Evolutionary conservation across 371 early-diverging fungal genomes (phyloP).

Genomic region (Syncephalis fuscata): DNA sequence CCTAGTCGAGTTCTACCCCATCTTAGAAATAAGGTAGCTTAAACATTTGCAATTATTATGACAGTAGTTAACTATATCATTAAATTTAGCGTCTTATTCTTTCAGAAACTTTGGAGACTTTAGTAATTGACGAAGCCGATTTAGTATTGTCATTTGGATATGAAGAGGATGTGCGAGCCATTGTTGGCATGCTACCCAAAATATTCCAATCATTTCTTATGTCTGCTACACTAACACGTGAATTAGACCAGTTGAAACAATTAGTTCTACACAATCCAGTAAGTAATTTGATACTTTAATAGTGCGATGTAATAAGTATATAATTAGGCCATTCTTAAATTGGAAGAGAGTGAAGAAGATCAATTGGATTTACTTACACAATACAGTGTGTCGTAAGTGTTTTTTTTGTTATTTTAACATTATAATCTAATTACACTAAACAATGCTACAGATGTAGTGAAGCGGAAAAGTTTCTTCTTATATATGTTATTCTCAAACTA

Average conservation of each 20-base stretch:
- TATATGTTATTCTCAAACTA: constrained; percentile 81
- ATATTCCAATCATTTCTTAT: constrained; percentile 78
- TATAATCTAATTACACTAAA: constrained; percentile 9
- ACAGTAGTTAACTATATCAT: too few species aligned
- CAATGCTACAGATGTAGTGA: constrained; percentile 49
- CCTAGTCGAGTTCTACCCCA: constrained; percentile 25
- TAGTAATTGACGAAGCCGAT: constrained; percentile 94
- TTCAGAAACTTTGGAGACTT: constrained; percentile 42
- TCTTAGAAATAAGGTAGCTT: background rate
- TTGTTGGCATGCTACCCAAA: constrained; percentile 52
- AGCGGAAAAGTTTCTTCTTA: constrained; percentile 74
- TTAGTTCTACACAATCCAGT: constrained; percentile 66
- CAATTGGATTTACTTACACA: constrained; percentile 42
- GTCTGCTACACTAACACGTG: constrained; percentile 74
- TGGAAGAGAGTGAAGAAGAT: constrained; percentile 61
- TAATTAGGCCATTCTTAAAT: constrained; percentile 39
- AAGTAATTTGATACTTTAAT: background rate
- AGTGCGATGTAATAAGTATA: too few species aligned
- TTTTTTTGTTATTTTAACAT: background rate
- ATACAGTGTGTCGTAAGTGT: constrained; percentile 38
- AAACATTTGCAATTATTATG: background rate
- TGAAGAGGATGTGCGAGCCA: constrained; percentile 62
- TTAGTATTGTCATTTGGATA: constrained; percentile 85
- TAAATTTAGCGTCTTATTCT: constrained; percentile 38
- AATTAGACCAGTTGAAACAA: constrained; percentile 68